Conservation (phyloP, 345 rosid genomes). For the Cardamine resedifolia region DNA sequence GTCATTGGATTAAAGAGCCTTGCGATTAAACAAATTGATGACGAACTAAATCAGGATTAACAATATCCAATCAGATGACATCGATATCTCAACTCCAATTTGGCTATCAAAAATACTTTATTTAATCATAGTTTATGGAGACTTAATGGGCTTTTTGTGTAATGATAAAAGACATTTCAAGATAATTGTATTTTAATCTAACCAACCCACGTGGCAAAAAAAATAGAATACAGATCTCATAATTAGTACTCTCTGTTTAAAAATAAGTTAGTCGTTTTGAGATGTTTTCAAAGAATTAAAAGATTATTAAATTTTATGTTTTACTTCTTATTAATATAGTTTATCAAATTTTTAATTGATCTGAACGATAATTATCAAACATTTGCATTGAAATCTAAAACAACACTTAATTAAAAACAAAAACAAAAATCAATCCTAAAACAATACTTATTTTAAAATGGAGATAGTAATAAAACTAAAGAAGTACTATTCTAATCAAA, state of each 20-base stretch:
- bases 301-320: no score
- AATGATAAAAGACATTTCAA: constrained; percentile 4
- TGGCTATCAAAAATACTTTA: not conserved
- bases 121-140: not conserved
- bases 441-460: no score
- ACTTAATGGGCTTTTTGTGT: constrained; percentile 32
- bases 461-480: no score
- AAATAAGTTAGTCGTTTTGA: no score
- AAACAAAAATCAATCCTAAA: no score
- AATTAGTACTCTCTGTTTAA: no score
- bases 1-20: constrained; percentile 14
- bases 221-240: not conserved
- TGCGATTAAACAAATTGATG: not conserved
- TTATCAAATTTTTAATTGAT: no score
- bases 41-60: not conserved
- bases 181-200: constrained; percentile 1
- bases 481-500: not conserved
- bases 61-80: constrained; percentile 32
- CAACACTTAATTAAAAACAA: no score
- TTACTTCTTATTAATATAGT: no score
- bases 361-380: no score
- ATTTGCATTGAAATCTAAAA: no score
- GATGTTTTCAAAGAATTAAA: no score
- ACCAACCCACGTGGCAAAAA: not conserved
- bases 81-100: constrained; percentile 32